A percentile compares a stretch with the other conserved stretches of the same genome.
These are phyloP conservation scores for Zoysia japonica DNA, from an alignment of 176 grass and related monocot genomes.

Conservation along the genomic window DNA sequence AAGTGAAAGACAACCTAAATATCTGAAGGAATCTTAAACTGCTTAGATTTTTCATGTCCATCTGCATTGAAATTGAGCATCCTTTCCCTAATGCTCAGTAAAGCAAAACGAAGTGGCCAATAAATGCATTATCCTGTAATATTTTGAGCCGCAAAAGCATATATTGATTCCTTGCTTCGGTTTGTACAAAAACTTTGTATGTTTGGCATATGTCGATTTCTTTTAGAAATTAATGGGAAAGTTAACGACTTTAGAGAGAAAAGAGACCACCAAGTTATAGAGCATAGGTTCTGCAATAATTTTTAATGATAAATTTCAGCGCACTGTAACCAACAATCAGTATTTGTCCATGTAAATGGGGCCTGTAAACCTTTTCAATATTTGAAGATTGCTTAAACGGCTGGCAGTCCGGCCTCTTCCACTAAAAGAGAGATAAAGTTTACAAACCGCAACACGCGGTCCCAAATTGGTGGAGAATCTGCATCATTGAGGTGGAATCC, in stretches of 20 bases:
- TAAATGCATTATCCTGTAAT: background rate
- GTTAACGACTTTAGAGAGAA: background rate
- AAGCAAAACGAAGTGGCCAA: background rate
- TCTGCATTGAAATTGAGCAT: background rate
- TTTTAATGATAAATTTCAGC: background rate
- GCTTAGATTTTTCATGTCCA: conserved; percentile 6
- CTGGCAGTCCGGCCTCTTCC: background rate
- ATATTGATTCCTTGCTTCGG: background rate
- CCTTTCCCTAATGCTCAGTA: conserved; percentile 5
- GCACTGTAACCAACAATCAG: conserved; percentile 13
- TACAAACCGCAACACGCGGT: background rate
- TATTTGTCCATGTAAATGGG: conserved; percentile 16
- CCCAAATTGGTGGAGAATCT: background rate
- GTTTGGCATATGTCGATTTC: background rate
- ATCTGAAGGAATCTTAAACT: background rate
- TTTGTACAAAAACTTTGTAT: background rate
- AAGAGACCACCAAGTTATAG: conserved; percentile 2
- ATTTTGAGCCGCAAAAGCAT: conserved; percentile 5
- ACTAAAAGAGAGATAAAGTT: background rate
- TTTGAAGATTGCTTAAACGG: background rate
- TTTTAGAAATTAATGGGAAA: background rate
- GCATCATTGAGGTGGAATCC: conserved; percentile 11
- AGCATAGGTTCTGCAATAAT: background rate
- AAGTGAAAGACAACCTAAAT: background rate
- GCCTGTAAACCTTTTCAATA: background rate